Evolutionary conservation across 2,329 filamentous ascomycete species (phyloP).

Genomic region (Zasmidium angulare): DNA sequence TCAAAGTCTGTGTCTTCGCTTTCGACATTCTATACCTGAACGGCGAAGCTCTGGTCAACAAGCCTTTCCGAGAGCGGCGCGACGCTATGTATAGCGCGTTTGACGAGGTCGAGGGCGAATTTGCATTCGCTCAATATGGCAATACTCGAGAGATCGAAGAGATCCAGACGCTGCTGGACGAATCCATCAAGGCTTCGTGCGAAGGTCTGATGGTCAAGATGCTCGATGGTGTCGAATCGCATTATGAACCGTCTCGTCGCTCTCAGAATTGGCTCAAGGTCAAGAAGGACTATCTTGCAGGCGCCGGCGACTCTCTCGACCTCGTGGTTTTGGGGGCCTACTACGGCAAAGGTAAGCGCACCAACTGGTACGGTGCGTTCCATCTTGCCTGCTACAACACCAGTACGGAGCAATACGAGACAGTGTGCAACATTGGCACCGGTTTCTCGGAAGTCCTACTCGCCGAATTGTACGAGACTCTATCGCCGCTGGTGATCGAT

Average conservation of each 20-base stretch:
- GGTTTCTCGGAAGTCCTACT: conserved; percentile 94
- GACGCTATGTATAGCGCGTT: conserved; percentile 74
- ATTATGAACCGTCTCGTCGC: conserved; percentile 93
- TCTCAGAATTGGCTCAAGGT: conserved; percentile 98
- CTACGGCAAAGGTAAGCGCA: conserved; percentile 91
- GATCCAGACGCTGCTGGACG: conserved; percentile 88
- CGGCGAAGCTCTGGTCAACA: conserved; percentile 83
- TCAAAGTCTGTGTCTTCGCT: conserved; percentile 96
- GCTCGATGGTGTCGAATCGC: conserved; percentile 88
- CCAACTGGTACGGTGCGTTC: conserved; percentile 93
- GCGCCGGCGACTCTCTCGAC: conserved; percentile 92
- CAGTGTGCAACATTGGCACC: conserved; percentile 96
- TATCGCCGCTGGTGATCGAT: conserved; percentile 79
- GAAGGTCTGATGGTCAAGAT: conserved; percentile 99
- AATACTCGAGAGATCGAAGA: conserved; percentile 87
- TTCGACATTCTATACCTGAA: conserved; percentile 95
- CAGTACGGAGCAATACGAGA: conserved; percentile 79
- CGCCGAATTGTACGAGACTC: conserved; percentile 76
- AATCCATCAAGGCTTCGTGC: conserved; percentile 92
- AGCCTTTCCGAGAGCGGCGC: conserved; percentile 79
- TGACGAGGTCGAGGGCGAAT: conserved; percentile 78
- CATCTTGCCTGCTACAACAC: conserved; percentile 91
- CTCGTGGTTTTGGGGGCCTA: conserved; percentile 95
- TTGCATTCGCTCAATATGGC: conserved; percentile 83
- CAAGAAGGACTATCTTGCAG: conserved; percentile 96